Conservation (phyloP, 1,139 yeast genomes). For the Pichia norvegensis region DNA sequence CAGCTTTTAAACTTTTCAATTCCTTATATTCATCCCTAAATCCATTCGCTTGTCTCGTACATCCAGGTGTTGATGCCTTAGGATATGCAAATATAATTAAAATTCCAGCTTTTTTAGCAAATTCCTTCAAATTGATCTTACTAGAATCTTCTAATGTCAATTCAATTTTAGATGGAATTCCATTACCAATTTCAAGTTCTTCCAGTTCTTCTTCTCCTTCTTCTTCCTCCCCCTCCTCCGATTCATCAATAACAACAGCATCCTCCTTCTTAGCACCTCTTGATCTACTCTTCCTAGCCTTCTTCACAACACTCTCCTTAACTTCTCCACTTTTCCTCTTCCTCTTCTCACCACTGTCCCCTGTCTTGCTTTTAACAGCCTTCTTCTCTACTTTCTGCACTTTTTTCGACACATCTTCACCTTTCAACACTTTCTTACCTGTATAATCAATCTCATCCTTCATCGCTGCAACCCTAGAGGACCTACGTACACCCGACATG, state of each 20-base stretch:
- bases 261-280: constrained; percentile 9
- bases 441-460: constrained; percentile 7
- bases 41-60: constrained; percentile 89
- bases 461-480: constrained; percentile 15
- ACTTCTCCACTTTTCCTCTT: neutral
- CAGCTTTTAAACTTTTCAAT: constrained; percentile 41
- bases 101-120: constrained; percentile 41
- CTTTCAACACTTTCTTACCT: neutral
- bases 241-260: constrained; percentile 4
- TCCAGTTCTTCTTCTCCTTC: constrained; percentile 6
- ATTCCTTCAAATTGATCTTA: constrained; percentile 42
- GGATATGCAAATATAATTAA: constrained; percentile 78
- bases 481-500: constrained; percentile 13
- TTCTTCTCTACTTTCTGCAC: neutral
- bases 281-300: constrained; percentile 3
- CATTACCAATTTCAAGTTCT: constrained; percentile 52
- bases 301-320: neutral
- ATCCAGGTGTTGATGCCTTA: constrained; percentile 90
- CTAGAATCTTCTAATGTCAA: constrained; percentile 63
- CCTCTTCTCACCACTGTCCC: neutral
- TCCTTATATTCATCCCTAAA: constrained; percentile 61
- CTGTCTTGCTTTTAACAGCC: too few relatives aligned
- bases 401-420: neutral
- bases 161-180: constrained; percentile 53
- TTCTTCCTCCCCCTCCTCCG: neutral